Evolutionary conservation across 352 stramenopile species (phyloP), one percentile per base, ranked within the genome.

Genomic region (Phytophthora chlamydospora): DNA sequence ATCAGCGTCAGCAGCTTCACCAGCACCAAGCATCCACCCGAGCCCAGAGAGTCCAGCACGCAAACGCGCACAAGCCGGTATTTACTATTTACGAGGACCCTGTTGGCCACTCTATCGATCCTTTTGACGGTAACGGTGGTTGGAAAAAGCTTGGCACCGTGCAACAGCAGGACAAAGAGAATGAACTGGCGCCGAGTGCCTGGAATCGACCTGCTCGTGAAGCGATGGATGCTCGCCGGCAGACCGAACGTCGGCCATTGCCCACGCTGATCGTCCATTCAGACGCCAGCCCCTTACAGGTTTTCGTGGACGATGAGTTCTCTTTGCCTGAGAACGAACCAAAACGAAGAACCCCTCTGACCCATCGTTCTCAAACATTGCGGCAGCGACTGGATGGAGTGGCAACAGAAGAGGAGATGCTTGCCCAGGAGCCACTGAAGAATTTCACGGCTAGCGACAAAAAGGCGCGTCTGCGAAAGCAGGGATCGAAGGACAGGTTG

Each of bases 51-150:
- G 74, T 88, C 42, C 78, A 86, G 46, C 75, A 74, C 61, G 66
- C 66, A 8, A 90, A 89, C 58, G 73, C 78, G 14, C 76, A 91
- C 68, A 93, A 93, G 62, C 83, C 83, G 80, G 83, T 90, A 88
- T 93, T 93, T 88, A 76, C 66, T 49, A 73, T 93, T 45, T 93
- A 91, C 56, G 81, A 93, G 69, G 83, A 93, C 58, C 80, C 78
- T 71, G 55, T 55, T 58, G 73, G 63, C 17, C 63, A 64, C 21
- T 69, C 85, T 54, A 62, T 81, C 39, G 83, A 93, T 78, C 55
- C 70, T 42, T 80, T 91, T 75, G 67, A 75, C 29, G 66, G 73
- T 59, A 80, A 73, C 71, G 62, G 71, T 77, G 71, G 86, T 62
- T 93, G 85, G 85, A 83, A 75, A 63, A 84, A 76, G 40, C 74